These are phyloP conservation scores for Bruguiera parviflora DNA, from an alignment of 345 rosid genomes.

Conservation along the genomic window DNA sequence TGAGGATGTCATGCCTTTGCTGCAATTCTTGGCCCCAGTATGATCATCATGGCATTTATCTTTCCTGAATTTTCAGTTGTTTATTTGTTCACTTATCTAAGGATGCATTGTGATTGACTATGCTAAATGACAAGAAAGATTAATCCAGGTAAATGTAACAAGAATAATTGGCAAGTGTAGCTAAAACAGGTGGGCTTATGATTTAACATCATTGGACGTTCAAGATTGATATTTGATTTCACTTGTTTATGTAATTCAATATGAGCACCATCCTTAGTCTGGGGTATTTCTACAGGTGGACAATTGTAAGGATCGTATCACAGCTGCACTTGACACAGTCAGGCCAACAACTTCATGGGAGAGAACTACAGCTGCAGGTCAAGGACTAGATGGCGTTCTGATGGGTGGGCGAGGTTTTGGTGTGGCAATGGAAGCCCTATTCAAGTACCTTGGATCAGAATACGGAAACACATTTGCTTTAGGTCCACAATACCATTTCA, in stretches of 20 bases:
- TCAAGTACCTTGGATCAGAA: slow-evolving; percentile 93
- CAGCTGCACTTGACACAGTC: slow-evolving; percentile 91
- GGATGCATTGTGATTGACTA: background rate
- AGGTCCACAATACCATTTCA: slow-evolving; percentile 47
- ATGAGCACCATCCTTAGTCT: slow-evolving; percentile 9
- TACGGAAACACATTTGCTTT: slow-evolving; percentile 93
- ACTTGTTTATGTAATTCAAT: background rate
- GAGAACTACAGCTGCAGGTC: slow-evolving; percentile 75
- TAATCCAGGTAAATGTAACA: background rate
- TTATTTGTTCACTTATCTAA: background rate
- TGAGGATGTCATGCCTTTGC: slow-evolving; percentile 90
- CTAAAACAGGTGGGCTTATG: background rate
- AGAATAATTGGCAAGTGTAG: background rate
- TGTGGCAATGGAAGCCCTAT: slow-evolving; percentile 89
- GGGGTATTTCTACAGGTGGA: slow-evolving; percentile 55
- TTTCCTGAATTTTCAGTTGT: background rate
- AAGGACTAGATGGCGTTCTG: slow-evolving; percentile 75
- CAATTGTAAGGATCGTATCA: slow-evolving; percentile 83
- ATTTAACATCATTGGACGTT: background rate
- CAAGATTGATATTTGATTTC: background rate
- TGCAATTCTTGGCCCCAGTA: slow-evolving; percentile 93
- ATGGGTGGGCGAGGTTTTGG: slow-evolving; percentile 99
- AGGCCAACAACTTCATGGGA: slow-evolving; percentile 97
- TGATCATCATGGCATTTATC: slow-evolving; percentile 16
- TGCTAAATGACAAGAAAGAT: too few species aligned